Base-by-base conservation (phyloP, 2,329 filamentous ascomycete genomes). In the Penicillium oxalicum region DNA sequence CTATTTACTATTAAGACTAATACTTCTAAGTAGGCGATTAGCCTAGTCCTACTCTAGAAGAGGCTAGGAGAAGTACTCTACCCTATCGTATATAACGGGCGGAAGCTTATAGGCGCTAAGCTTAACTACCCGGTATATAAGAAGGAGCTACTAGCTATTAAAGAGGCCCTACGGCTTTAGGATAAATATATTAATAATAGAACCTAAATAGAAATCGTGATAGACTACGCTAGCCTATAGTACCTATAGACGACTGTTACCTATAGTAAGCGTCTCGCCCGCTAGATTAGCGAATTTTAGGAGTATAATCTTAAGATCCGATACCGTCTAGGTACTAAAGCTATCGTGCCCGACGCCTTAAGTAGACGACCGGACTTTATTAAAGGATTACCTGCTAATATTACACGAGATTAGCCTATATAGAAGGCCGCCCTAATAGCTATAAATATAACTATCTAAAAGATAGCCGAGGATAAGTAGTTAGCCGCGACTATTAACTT, bases 401-500 rank as follows among this genome's bases (percentile, higher is more conserved):
- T 43, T 58, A 9, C 64, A 29, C 6, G 3, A 5, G 12, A 26
- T 8, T 5, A 5, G 12, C 26, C 12, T 6, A 42, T 32, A 13
- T 32, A 32, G 9, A 7, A 7, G 9, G 29, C 7, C 9, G 6
- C 6, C 2, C 9, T 32, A 32, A 32, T 32, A 32, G 18, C 18
- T 18, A 18, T 18, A 18, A 18, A 2, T 18, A 18, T 18, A 18
- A 18, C 18, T 18, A 18, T 18, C 2, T 18, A 18, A 2, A 18
- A 18, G 18, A 2, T 18, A 1, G 18, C 18, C 2, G 2, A 18
- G 2, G 2, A 2, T 2, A 2, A 18, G 18, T 18, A 18, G 18
- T 18, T 18, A 18, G 18, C 18, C 2, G 2, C 18, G 18, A 18
- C 18, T 18, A 18, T 18, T 18, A 18, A 18, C 18, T 18, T 18